These are phyloP conservation scores for Anethum foeniculum DNA, from an alignment of 140 eudicot species.

Conservation along the genomic window DNA sequence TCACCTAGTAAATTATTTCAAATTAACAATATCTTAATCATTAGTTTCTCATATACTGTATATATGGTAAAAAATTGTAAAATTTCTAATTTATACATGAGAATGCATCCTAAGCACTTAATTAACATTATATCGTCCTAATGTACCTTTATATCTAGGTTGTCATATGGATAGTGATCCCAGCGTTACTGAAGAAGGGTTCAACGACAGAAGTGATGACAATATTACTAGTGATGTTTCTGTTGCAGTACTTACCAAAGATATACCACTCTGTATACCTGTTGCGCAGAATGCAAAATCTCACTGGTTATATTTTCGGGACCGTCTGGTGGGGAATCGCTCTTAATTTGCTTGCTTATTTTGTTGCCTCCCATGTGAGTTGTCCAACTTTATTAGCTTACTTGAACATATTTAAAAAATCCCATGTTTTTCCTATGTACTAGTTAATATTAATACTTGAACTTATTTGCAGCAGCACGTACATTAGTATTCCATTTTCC, in stretches of 20 bases:
- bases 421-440: too few relatives aligned
- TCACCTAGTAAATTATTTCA: too few relatives aligned
- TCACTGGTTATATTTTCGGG: constrained; percentile 85
- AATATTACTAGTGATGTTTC: constrained; percentile 46
- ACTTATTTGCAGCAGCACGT: too few relatives aligned
- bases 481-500: too few relatives aligned
- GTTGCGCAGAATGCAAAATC: constrained; percentile 81
- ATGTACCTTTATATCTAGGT: constrained; percentile 33
- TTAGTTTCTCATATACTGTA: too few relatives aligned
- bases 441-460: too few relatives aligned
- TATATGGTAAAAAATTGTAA: too few relatives aligned
- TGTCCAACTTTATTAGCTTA: not conserved
- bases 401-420: too few relatives aligned
- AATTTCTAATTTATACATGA: too few relatives aligned
- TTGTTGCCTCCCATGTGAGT: constrained; percentile 91
- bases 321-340: constrained; percentile 99
- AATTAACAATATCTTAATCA: too few relatives aligned
- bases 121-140: too few relatives aligned
- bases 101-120: too few relatives aligned
- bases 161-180: constrained; percentile 72
- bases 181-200: constrained; percentile 56
- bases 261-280: constrained; percentile 81
- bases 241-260: constrained; percentile 84
- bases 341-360: constrained; percentile 87
- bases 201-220: constrained; percentile 62